A percentile compares a stretch with the other conserved stretches of the same genome.
Conservation (phyloP, 1,284 basidiomycete genomes). For the Fistulina hepatica region DNA sequence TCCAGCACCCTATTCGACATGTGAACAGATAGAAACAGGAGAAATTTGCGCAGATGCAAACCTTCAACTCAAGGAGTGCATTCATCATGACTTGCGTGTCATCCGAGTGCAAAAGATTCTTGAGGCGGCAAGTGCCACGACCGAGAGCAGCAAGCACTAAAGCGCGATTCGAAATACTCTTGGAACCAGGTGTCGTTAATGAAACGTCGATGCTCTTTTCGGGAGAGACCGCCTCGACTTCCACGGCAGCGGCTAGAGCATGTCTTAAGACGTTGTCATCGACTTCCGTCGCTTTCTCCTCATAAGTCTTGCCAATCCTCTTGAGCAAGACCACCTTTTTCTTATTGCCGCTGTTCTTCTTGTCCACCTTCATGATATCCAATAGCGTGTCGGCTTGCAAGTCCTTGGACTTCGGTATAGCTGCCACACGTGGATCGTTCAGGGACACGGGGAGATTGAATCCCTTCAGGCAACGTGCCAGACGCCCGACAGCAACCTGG, state of each 20-base stretch:
- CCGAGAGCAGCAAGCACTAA: slow-evolving; percentile 90
- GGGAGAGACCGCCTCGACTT: slow-evolving; percentile 52
- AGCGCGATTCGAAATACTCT: slow-evolving; percentile 95
- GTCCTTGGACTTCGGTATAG: slow-evolving; percentile 25
- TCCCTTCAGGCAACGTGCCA: slow-evolving; percentile 73
- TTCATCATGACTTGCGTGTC: slow-evolving; percentile 99
- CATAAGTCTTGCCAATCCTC: slow-evolving; percentile 85
- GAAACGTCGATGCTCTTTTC: slow-evolving; percentile 51
- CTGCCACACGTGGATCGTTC: slow-evolving; percentile 62
- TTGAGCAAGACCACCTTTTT: slow-evolving; percentile 94
- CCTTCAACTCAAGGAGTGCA: slow-evolving; percentile 76
- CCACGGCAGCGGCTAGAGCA: slow-evolving; percentile 69
- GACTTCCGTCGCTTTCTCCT: slow-evolving; percentile 71
- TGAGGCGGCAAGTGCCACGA: slow-evolving; percentile 79
- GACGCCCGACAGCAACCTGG: slow-evolving; percentile 83
- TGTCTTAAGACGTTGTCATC: slow-evolving; percentile 72
- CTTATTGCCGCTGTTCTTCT: slow-evolving; percentile 88
- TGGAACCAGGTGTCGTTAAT: slow-evolving; percentile 91
- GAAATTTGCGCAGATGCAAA: neutral
- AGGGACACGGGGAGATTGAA: slow-evolving; percentile 83
- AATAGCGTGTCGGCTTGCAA: slow-evolving; percentile 62
- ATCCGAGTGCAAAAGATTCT: slow-evolving; percentile 91
- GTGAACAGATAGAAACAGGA: slow-evolving; percentile 3
- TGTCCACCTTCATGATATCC: slow-evolving; percentile 92
- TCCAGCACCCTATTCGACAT: slow-evolving; percentile 51